Evolutionary conservation across 352 stramenopile genomes (phyloP).

Genomic region (Pythium utonaiense): DNA sequence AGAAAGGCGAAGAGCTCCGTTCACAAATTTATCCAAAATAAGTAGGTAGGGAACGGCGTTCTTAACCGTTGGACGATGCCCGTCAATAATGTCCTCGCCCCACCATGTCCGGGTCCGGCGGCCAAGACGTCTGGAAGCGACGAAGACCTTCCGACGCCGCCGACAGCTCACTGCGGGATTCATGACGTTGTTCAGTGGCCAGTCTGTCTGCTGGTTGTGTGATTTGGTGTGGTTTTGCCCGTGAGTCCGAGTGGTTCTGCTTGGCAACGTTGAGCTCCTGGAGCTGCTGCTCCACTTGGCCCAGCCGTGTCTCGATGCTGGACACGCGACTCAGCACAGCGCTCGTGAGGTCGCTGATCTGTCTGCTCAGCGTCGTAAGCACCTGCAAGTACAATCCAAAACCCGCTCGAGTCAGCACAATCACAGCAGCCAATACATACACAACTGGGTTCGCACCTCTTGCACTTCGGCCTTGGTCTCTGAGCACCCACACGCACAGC

Average conservation of each 20-base stretch:
- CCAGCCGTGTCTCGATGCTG: conserved; percentile 16
- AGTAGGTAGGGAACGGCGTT: neutral
- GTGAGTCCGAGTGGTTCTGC: neutral
- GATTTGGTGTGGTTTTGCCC: neutral
- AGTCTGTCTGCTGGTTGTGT: neutral
- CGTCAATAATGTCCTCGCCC: neutral
- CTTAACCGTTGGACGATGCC: neutral
- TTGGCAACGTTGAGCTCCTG: conserved; percentile 1
- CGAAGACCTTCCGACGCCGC: neutral
- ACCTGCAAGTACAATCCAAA: neutral
- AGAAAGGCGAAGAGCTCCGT: neutral
- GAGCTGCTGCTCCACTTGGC: conserved; percentile 20
- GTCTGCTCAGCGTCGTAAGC: conserved; percentile 19
- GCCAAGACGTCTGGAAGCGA: conserved; percentile 3
- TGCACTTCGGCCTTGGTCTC: conserved; percentile 23
- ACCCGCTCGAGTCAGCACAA: neutral
- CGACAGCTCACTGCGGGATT: neutral
- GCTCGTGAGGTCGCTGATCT: conserved; percentile 27
- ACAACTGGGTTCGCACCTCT: conserved; percentile 12
- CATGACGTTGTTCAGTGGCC: neutral
- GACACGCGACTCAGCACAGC: conserved; percentile 22
- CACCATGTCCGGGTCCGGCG: neutral
- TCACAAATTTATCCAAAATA: neutral
- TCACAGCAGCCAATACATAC: too few relatives aligned
- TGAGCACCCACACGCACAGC: conserved; percentile 10